Evolutionary conservation across 441 rosid genomes (phyloP).

Genomic region (Arabidopsis hybrid): DNA sequence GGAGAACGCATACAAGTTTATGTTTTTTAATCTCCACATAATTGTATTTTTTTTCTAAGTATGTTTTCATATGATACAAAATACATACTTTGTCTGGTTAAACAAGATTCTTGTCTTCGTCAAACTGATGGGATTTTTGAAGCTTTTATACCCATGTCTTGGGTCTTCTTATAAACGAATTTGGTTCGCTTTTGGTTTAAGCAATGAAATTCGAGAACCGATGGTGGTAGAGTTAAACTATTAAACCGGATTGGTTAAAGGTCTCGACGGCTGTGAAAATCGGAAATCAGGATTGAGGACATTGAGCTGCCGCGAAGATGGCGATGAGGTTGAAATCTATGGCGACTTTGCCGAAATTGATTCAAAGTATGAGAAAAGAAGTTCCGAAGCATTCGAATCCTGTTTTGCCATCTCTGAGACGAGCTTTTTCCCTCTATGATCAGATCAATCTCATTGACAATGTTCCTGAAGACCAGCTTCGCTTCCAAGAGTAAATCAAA

Average conservation of each 20-base stretch:
- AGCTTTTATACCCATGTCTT: background rate
- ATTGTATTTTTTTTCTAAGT: background rate
- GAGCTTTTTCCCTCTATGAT: slow-evolving; percentile 93
- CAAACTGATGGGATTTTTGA: background rate
- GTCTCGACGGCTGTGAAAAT: slow-evolving; percentile 14
- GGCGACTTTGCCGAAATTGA: slow-evolving; percentile 62
- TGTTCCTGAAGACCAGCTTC: slow-evolving; percentile 91
- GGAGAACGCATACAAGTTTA: slow-evolving; percentile 13
- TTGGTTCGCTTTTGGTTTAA: background rate
- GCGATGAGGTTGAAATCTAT: slow-evolving; percentile 57
- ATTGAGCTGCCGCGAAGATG: slow-evolving; percentile 40
- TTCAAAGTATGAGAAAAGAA: slow-evolving; percentile 60
- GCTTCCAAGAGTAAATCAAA: slow-evolving; percentile 67
- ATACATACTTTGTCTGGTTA: background rate
- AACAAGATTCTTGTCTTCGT: background rate
- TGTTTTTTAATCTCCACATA: slow-evolving; percentile 12
- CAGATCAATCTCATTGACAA: slow-evolving; percentile 93
- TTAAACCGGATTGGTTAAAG: slow-evolving; percentile 6
- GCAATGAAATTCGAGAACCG: background rate
- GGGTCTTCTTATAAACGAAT: background rate
- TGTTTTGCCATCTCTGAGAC: slow-evolving; percentile 72
- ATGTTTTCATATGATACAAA: background rate
- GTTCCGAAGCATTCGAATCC: slow-evolving; percentile 46
- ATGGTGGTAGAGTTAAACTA: background rate
- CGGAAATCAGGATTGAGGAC: background rate